These are phyloP conservation scores for Pseudophaeomoniella oleicola DNA, from an alignment of 2,329 filamentous ascomycete genomes.

Conservation along the genomic window DNA sequence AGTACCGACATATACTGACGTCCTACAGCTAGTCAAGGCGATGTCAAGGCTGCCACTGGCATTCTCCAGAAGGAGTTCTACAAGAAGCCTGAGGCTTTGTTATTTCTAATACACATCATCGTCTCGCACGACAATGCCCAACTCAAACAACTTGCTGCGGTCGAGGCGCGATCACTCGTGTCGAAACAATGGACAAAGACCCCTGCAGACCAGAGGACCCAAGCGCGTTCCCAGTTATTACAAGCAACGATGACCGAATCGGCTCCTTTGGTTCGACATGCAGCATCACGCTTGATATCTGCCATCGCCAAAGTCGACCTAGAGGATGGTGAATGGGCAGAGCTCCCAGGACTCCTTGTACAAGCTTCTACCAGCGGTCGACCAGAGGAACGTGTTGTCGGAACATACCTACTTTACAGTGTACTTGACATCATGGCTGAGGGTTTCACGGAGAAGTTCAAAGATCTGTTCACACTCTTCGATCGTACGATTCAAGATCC, in stretches of 20 bases:
- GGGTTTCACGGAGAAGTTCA: constrained; percentile 66
- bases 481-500: constrained; percentile 76
- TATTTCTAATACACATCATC: constrained; percentile 76
- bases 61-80: constrained; percentile 91
- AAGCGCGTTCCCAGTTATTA: constrained; percentile 69
- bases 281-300: constrained; percentile 74
- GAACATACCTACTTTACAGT: constrained; percentile 84
- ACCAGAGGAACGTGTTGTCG: constrained; percentile 72
- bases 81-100: constrained; percentile 66
- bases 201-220: constrained; percentile 58
- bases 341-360: constrained; percentile 65
- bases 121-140: constrained; percentile 58
- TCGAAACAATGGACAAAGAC: constrained; percentile 73
- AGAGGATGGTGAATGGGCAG: constrained; percentile 69
- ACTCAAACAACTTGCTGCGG: constrained; percentile 77
- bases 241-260: constrained; percentile 72
- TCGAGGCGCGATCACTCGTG: constrained; percentile 74
- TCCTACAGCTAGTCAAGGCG: constrained; percentile 66
- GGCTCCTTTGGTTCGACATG: constrained; percentile 64
- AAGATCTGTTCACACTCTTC: constrained; percentile 71
- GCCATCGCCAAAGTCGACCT: constrained; percentile 77
- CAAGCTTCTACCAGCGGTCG: constrained; percentile 63
- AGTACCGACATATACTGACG: constrained; percentile 8
- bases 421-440: constrained; percentile 79
- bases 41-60: constrained; percentile 78